A percentile compares a stretch with the other conserved stretches of the same genome.
phyloP scores from a whole-genome alignment of 257 asterid species.

The Plantago ovata region DNA sequence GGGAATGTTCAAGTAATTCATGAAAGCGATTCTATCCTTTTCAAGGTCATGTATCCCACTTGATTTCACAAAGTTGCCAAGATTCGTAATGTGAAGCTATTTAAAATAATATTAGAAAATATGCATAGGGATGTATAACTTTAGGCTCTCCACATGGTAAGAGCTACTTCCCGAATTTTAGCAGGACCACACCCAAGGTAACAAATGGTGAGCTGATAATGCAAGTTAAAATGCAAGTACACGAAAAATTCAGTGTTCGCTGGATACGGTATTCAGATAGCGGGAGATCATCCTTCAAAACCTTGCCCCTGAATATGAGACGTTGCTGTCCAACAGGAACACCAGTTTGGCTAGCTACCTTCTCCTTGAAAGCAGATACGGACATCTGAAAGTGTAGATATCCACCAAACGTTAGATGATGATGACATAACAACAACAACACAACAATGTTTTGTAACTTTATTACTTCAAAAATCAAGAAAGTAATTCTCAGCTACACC shows the following conservation, averaged over 20 bases:
- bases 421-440: neutral
- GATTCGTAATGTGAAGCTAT: neutral
- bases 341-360: slow-evolving; percentile 58
- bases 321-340: slow-evolving; percentile 87
- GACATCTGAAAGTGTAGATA: slow-evolving; percentile 42
- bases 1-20: neutral
- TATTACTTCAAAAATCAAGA: neutral
- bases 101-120: neutral
- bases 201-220: no score
- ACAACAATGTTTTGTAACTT: no score
- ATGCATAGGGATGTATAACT: neutral
- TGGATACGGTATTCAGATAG: slow-evolving; percentile 84
- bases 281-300: slow-evolving; percentile 67
- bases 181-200: neutral
- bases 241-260: slow-evolving; percentile 2
- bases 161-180: neutral
- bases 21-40: neutral
- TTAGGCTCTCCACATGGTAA: neutral
- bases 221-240: neutral
- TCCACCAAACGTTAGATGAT: slow-evolving; percentile 13
- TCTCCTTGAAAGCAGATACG: slow-evolving; percentile 75
- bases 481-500: no score
- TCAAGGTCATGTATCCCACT: neutral
- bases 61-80: neutral
- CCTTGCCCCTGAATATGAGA: slow-evolving; percentile 83